These are phyloP conservation scores for Zoysia japonica DNA, from an alignment of 176 grass and related monocot species.

Conservation along the genomic window DNA sequence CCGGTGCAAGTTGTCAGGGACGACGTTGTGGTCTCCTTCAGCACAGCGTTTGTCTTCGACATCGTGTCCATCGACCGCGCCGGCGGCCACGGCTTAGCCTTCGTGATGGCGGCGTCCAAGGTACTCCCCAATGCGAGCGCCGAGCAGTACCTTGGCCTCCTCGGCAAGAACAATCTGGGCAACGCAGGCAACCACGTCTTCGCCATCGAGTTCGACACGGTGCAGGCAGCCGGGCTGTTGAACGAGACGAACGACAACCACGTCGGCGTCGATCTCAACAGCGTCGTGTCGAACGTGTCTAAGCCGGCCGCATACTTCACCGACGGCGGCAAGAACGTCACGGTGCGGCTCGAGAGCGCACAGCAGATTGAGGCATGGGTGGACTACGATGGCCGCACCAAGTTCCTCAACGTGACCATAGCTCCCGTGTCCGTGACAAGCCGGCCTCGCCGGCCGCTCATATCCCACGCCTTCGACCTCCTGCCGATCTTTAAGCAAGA, in stretches of 20 bases:
- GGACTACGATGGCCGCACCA: slow-evolving; percentile 30
- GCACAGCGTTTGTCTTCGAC: slow-evolving; percentile 49
- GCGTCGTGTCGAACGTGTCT: slow-evolving; percentile 19
- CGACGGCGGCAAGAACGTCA: background rate
- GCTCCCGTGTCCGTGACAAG: slow-evolving; percentile 11
- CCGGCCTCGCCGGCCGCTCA: slow-evolving; percentile 35
- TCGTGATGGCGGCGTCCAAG: slow-evolving; percentile 32
- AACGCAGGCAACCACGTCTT: slow-evolving; percentile 45
- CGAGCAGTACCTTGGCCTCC: slow-evolving; percentile 43
- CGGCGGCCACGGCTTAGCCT: slow-evolving; percentile 48
- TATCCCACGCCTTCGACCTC: slow-evolving; percentile 32
- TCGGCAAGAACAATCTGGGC: slow-evolving; percentile 16
- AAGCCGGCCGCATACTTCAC: slow-evolving; percentile 11
- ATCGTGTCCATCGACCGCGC: slow-evolving; percentile 16
- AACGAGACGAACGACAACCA: slow-evolving; percentile 40
- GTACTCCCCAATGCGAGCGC: slow-evolving; percentile 8
- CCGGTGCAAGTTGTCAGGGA: slow-evolving; percentile 24
- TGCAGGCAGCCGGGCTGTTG: background rate
- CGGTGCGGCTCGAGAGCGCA: slow-evolving; percentile 8
- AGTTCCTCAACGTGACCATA: slow-evolving; percentile 34
- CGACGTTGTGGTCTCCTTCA: slow-evolving; percentile 37
- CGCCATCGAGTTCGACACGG: slow-evolving; percentile 51
- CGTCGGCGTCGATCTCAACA: slow-evolving; percentile 48
- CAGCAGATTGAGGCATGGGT: slow-evolving; percentile 40
- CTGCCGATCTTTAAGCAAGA: slow-evolving; percentile 36